Conservation (phyloP, 2,329 filamentous ascomycete genomes). For the Fusarium aywerte region DNA sequence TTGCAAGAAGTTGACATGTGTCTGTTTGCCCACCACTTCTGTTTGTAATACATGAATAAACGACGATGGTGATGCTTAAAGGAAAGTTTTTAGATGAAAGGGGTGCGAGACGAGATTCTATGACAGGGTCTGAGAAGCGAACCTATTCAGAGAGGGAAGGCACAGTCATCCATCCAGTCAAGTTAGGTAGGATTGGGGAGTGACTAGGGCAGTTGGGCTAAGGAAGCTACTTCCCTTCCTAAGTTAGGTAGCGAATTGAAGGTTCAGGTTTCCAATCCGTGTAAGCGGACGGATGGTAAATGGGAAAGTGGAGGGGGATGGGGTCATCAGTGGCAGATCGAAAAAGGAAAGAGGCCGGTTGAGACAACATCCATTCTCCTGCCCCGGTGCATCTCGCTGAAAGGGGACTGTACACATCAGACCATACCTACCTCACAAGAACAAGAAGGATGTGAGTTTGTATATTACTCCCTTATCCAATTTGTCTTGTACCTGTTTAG, state of each 20-base stretch:
- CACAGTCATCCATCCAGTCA: neutral
- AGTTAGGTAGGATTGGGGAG: too few species aligned
- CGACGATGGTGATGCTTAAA: neutral
- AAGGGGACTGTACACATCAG: slow-evolving; percentile 41
- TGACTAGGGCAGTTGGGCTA: neutral
- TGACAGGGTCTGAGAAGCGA: slow-evolving; percentile 22
- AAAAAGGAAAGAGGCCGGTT: slow-evolving; percentile 46
- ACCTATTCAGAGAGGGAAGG: slow-evolving; percentile 28
- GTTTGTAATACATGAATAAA: slow-evolving; percentile 17
- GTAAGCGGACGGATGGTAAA: slow-evolving; percentile 18
- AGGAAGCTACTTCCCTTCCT: neutral
- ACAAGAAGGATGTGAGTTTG: slow-evolving; percentile 5
- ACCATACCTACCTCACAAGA: slow-evolving; percentile 31
- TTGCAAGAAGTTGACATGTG: slow-evolving; percentile 17
- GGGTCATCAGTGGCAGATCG: slow-evolving; percentile 37
- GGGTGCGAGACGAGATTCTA: slow-evolving; percentile 23
- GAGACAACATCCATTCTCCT: slow-evolving; percentile 36
- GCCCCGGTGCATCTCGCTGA: slow-evolving; percentile 44
- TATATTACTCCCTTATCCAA: slow-evolving; percentile 23
- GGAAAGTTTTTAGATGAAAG: slow-evolving; percentile 18
- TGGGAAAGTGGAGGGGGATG: slow-evolving; percentile 20
- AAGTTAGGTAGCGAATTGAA: slow-evolving; percentile 15
- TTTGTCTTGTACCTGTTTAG: slow-evolving; percentile 8
- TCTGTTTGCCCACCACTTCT: slow-evolving; percentile 5
- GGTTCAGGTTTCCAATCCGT: slow-evolving; percentile 17